Percentiles rank a stretch among this genome's conserved stretches.
Evolutionary conservation across 2,329 filamentous ascomycete species (phyloP).

Genomic region (Phyllosticta ampelicida): DNA sequence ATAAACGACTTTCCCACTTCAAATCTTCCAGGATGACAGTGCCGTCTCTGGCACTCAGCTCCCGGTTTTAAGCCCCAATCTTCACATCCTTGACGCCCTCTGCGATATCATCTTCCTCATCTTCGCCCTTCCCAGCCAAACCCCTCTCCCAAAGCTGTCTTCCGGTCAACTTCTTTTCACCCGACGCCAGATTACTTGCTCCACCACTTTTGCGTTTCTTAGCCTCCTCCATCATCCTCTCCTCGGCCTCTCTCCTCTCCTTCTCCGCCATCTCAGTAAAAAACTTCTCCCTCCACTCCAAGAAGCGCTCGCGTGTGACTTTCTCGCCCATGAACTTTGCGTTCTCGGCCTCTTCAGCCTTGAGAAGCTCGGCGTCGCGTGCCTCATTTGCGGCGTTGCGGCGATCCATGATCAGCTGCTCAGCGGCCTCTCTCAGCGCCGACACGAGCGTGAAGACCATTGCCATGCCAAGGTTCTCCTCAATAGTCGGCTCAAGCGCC

Average conservation of each 20-base stretch:
- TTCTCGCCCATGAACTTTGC: slow-evolving; percentile 87
- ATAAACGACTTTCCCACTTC: background rate
- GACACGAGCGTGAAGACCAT: slow-evolving; percentile 93
- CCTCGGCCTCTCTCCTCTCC: slow-evolving; percentile 46
- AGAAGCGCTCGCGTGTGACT: slow-evolving; percentile 78
- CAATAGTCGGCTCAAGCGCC: slow-evolving; percentile 61
- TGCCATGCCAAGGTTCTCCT: slow-evolving; percentile 92
- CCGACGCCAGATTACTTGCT: slow-evolving; percentile 25
- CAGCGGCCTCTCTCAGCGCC: slow-evolving; percentile 80
- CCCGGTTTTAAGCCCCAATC: slow-evolving; percentile 38
- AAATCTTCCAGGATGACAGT: background rate
- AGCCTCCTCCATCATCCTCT: slow-evolving; percentile 59
- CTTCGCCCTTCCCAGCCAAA: slow-evolving; percentile 53
- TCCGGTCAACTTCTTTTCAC: slow-evolving; percentile 70
- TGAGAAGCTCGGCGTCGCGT: slow-evolving; percentile 43
- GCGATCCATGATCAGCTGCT: slow-evolving; percentile 68
- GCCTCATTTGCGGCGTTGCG: slow-evolving; percentile 49
- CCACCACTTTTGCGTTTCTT: slow-evolving; percentile 29
- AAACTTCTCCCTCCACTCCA: slow-evolving; percentile 73
- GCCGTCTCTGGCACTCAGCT: background rate
- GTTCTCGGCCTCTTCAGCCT: slow-evolving; percentile 84
- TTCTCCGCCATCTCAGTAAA: slow-evolving; percentile 68
- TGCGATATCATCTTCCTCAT: slow-evolving; percentile 51
- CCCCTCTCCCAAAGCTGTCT: slow-evolving; percentile 40
- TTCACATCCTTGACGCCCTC: slow-evolving; percentile 31